phyloP scores from a whole-genome alignment of 208 protist genomes.

The Crithidia brevicula region DNA sequence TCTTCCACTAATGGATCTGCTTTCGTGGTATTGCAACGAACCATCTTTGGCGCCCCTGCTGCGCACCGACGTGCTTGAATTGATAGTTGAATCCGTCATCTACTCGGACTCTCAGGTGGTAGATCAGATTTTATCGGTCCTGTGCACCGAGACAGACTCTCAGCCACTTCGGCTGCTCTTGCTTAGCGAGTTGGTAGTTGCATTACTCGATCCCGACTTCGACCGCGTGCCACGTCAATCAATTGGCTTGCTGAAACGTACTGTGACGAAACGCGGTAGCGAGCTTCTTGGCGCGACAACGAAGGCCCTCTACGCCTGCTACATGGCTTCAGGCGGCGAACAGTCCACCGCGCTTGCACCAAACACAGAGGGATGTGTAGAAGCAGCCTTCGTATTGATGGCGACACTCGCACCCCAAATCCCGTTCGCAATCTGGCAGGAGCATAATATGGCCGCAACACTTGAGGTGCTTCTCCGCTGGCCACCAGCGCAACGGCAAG shows the following conservation, averaged over 20 bases:
- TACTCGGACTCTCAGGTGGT: conserved; percentile 35
- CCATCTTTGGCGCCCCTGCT: conserved; percentile 54
- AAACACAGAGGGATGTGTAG: conserved; percentile 34
- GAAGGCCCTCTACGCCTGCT: conserved; percentile 60
- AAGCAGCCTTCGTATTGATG: conserved; percentile 45
- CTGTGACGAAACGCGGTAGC: conserved; percentile 22
- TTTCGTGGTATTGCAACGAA: conserved; percentile 77
- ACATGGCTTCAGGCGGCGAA: conserved; percentile 52
- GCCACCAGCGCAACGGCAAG: conserved; percentile 48
- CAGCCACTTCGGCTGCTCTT: conserved; percentile 49
- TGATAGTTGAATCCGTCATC: conserved; percentile 71
- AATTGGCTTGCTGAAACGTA: conserved; percentile 40
- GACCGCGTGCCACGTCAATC: conserved; percentile 53
- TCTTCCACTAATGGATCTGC: conserved; percentile 65
- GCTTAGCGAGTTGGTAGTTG: conserved; percentile 43
- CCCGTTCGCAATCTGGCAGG: conserved; percentile 48
- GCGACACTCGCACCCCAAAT: conserved; percentile 37
- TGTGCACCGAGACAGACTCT: conserved; percentile 19
- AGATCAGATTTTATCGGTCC: conserved; percentile 7
- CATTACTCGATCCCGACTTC: conserved; percentile 56
- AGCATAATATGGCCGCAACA: conserved; percentile 53
- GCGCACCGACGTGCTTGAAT: conserved; percentile 51
- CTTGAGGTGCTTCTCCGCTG: conserved; percentile 64
- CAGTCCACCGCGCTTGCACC: conserved; percentile 25
- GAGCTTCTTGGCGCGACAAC: conserved; percentile 48